A percentile compares a stretch with the other conserved stretches of the same genome.
These are phyloP conservation scores for Acanthamoeba castellanii DNA, from an alignment of 208 protist genomes.

Conservation along the genomic window DNA sequence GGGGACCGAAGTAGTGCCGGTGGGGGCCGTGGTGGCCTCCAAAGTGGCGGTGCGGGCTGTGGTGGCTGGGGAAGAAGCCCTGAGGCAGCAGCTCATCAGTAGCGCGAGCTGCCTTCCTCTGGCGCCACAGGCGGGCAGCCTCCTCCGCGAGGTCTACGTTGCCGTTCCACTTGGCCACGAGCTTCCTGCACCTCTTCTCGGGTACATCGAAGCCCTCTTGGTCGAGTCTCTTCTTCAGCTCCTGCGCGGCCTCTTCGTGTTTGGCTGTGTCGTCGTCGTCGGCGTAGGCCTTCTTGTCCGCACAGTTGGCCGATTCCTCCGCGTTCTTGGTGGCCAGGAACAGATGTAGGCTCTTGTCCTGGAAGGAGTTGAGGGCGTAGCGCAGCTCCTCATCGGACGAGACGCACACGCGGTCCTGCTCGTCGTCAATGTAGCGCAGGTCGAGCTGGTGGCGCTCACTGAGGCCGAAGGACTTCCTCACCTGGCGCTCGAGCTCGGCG, in stretches of 20 bases:
- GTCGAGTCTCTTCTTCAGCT: neutral
- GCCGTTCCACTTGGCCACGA: slow-evolving; percentile 5
- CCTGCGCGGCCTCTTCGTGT: neutral
- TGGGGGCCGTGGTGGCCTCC: no score
- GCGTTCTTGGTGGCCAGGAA: neutral
- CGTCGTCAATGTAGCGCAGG: slow-evolving; percentile 1
- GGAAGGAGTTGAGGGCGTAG: neutral
- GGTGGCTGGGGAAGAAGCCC: no score
- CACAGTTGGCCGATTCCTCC: neutral
- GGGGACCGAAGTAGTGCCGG: no score
- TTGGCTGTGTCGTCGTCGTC: neutral
- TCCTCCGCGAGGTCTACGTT: neutral
- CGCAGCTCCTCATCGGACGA: slow-evolving; percentile 16
- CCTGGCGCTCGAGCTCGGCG: neutral
- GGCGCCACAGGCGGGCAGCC: neutral
- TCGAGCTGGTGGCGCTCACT: neutral
- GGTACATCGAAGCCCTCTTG: neutral
- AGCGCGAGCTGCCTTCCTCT: neutral
- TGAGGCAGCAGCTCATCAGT: neutral
- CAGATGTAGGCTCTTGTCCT: neutral
- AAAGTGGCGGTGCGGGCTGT: no score
- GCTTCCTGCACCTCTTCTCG: neutral
- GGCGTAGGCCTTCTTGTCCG: neutral
- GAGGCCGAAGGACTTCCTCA: neutral
- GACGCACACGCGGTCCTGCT: neutral